These are phyloP conservation scores for Neurospora sp. DNA, from an alignment of 495 filamentous ascomycete genomes.

Conservation along the genomic window DNA sequence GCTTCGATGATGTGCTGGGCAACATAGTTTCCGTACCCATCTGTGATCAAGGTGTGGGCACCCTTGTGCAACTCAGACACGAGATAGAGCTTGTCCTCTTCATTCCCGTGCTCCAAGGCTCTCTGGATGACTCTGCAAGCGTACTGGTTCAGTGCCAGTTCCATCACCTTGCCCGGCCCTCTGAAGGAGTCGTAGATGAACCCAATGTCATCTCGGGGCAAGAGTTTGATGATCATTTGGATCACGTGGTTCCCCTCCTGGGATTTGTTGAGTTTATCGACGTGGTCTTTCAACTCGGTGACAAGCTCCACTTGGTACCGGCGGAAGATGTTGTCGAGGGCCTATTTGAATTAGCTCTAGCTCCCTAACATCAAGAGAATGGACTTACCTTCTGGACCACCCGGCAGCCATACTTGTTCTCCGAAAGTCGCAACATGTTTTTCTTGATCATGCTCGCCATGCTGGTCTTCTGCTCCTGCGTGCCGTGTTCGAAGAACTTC, in stretches of 20 bases:
- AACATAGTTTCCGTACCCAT: constrained; percentile 96
- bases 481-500: constrained; percentile 95
- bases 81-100: constrained; percentile 56
- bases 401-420: constrained; percentile 89
- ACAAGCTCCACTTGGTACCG: constrained; percentile 84
- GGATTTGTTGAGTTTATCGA: constrained; percentile 73
- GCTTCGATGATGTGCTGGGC: constrained; percentile 87
- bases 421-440: constrained; percentile 66
- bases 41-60: constrained; percentile 61
- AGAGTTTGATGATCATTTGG: constrained; percentile 85
- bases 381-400: constrained; percentile 80
- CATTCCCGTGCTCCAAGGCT: constrained; percentile 77
- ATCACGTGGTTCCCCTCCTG: constrained; percentile 97
- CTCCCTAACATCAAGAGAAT: background rate
- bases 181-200: constrained; percentile 84
- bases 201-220: constrained; percentile 69
- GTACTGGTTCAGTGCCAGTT: constrained; percentile 70
- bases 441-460: constrained; percentile 80
- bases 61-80: constrained; percentile 71
- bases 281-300: constrained; percentile 68
- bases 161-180: constrained; percentile 53
- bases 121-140: constrained; percentile 92
- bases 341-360: constrained; percentile 37
- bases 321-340: constrained; percentile 80
- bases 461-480: constrained; percentile 82